Evolutionary conservation across 2,329 filamentous ascomycete species (phyloP).

Genomic region (Aureobasidium sp.): DNA sequence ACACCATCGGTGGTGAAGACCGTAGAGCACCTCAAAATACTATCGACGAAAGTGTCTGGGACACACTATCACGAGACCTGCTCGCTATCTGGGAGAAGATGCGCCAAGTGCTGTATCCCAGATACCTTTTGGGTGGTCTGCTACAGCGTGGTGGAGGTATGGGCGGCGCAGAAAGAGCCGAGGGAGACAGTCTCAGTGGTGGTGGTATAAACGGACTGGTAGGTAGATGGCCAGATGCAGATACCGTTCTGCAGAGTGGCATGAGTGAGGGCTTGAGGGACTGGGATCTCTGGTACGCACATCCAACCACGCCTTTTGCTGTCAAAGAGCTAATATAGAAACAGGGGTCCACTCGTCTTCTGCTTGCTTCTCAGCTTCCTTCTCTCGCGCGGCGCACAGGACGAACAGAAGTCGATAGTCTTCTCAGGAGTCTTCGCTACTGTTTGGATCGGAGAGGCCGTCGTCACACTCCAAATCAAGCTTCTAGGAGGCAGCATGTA

Average conservation of each 20-base stretch:
- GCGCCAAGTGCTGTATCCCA: conserved; percentile 91
- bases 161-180: conserved; percentile 49
- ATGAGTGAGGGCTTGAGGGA: conserved; percentile 89
- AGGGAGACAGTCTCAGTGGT: conserved; percentile 33
- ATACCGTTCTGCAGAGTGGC: conserved; percentile 55
- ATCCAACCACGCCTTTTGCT: conserved; percentile 4
- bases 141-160: conserved; percentile 51
- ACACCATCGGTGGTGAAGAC: conserved; percentile 85
- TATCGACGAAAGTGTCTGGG: conserved; percentile 96
- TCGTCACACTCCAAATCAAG: conserved; percentile 97
- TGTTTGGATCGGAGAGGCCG: conserved; percentile 92
- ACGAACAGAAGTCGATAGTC: conserved; percentile 75
- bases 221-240: conserved; percentile 60
- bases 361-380: conserved; percentile 82
- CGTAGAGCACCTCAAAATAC: conserved; percentile 82
- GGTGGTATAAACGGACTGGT: conserved; percentile 47
- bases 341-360: conserved; percentile 86
- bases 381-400: conserved; percentile 70
- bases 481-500: conserved; percentile 94
- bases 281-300: conserved; percentile 79
- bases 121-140: conserved; percentile 73
- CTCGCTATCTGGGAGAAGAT: conserved; percentile 96
- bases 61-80: conserved; percentile 86
- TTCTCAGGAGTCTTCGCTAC: conserved; percentile 96
- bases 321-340: conserved; percentile 17